Conservation (phyloP, 1,139 yeast genomes). For the Candida tetrigidarum region DNA sequence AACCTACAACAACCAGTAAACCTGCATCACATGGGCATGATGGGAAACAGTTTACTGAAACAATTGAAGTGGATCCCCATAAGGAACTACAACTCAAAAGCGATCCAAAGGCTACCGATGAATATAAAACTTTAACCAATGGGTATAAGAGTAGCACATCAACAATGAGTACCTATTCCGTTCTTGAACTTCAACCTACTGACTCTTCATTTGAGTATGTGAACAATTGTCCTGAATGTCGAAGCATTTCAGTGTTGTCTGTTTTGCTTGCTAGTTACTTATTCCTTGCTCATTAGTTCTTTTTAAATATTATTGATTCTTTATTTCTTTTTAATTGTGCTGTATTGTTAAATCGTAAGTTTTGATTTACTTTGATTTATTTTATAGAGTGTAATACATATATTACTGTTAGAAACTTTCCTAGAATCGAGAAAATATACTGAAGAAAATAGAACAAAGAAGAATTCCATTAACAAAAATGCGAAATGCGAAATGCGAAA, state of each 20-base stretch:
- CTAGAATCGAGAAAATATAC: too few species aligned
- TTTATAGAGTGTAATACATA: too few species aligned
- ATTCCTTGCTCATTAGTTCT: not conserved
- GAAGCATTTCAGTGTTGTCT: not conserved
- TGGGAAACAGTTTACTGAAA: not conserved
- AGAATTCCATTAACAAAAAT: too few species aligned
- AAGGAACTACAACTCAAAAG: too few species aligned
- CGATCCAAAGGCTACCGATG: too few species aligned
- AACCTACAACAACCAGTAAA: not conserved
- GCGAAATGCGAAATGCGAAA: not conserved
- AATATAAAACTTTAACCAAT: too few species aligned
- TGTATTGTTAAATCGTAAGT: not conserved
- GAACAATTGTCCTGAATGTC: conserved; percentile 4
- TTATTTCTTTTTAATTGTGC: not conserved
- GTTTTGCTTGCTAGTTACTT: conserved; percentile 3
- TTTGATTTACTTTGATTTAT: not conserved
- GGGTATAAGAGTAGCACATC: not conserved
- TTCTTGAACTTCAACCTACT: not conserved
- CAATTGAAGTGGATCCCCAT: too few species aligned
- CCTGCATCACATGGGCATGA: not conserved
- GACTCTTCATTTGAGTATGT: not conserved
- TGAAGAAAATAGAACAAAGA: too few species aligned
- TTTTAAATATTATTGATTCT: not conserved
- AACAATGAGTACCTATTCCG: not conserved
- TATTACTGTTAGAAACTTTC: too few species aligned